A percentile compares a stretch with the other conserved stretches of the same genome.
These are phyloP conservation scores for Aureobasidium sp. DNA, from an alignment of 2,329 filamentous ascomycete genomes.

Conservation along the genomic window DNA sequence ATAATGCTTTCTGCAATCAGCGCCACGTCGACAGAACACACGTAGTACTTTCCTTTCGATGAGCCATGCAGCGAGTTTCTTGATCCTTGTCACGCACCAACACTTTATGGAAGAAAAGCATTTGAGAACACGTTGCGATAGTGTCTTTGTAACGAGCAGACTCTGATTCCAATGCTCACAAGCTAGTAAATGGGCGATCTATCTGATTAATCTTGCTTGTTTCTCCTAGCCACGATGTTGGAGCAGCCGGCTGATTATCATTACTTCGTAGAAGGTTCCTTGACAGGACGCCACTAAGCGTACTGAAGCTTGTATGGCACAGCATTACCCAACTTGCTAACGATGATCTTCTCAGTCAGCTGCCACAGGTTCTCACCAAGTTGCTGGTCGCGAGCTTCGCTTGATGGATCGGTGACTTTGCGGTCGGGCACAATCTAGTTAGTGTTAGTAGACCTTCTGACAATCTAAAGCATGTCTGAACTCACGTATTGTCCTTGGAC, in stretches of 20 bases:
- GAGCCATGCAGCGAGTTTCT: neutral
- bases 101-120: neutral
- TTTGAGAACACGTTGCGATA: neutral
- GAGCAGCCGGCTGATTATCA: neutral
- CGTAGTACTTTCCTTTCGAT: neutral
- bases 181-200: neutral
- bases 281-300: neutral
- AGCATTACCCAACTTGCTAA: constrained; percentile 30
- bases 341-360: constrained; percentile 37
- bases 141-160: neutral
- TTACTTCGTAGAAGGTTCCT: neutral
- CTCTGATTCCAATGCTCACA: neutral
- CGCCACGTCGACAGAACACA: neutral
- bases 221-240: neutral
- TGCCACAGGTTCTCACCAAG: constrained; percentile 38
- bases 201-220: neutral
- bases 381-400: constrained; percentile 34
- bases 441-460: neutral
- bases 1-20: neutral
- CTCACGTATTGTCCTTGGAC: constrained; percentile 37
- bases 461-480: neutral
- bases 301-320: constrained; percentile 5
- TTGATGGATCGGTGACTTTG: constrained; percentile 36
- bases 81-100: neutral
- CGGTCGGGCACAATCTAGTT: constrained; percentile 37